phyloP scores from a whole-genome alignment of 495 filamentous ascomycete genomes.

The Penicillium arizonense region DNA sequence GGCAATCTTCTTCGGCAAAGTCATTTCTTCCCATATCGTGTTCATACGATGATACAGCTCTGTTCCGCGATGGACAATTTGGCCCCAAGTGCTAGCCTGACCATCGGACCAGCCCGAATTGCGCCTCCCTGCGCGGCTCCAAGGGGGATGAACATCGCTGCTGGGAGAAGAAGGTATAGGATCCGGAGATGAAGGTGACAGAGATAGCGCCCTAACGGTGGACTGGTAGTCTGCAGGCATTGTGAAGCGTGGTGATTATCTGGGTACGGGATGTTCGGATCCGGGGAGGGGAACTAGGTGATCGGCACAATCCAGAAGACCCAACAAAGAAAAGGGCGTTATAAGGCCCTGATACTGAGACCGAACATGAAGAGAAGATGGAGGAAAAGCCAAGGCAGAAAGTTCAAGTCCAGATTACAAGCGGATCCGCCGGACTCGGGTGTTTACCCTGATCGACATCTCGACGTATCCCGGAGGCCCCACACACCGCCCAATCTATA shows the following conservation, averaged over 20 bases:
- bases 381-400: conserved; percentile 6
- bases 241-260: conserved; percentile 8
- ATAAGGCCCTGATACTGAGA: conserved; percentile 4
- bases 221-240: conserved; percentile 62
- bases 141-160: conserved; percentile 42
- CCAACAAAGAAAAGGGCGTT: conserved; percentile 12
- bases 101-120: conserved; percentile 27
- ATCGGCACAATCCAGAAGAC: conserved; percentile 11
- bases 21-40: conserved; percentile 53
- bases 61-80: conserved; percentile 41
- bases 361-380: conserved; percentile 8
- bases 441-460: conserved; percentile 4
- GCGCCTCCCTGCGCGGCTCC: conserved; percentile 37
- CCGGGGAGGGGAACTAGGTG: conserved; percentile 1
- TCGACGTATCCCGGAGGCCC: too few relatives aligned
- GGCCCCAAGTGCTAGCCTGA: conserved; percentile 37
- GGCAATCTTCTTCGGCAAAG: conserved; percentile 59
- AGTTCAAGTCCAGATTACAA: conserved; percentile 6
- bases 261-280: conserved; percentile 2
- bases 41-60: conserved; percentile 20
- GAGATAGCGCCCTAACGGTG: conserved; percentile 63
- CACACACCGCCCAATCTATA: too few relatives aligned
- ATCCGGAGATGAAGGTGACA: conserved; percentile 54
- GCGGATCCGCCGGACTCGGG: conserved; percentile 11
- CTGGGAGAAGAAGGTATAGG: conserved; percentile 26